Percentiles rank a stretch among this genome's conserved stretches.
Conservation (phyloP, 2,329 filamentous ascomycete species). For the Beauveria sp. region DNA sequence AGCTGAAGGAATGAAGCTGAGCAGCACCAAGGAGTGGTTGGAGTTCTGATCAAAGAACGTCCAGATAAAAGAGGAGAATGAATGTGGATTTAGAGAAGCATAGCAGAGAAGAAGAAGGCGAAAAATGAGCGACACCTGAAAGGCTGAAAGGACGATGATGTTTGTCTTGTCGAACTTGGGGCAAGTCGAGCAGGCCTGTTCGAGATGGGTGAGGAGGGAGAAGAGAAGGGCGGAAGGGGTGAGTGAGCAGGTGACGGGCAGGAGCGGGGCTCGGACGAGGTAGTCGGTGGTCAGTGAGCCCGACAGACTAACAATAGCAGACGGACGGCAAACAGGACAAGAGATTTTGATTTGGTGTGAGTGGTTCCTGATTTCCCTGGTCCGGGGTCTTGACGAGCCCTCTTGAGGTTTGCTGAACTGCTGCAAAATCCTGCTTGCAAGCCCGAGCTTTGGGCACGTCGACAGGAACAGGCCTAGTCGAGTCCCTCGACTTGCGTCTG, state of each 20-base stretch:
- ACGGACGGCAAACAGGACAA: not conserved
- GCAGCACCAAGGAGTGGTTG: conserved; percentile 19
- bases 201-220: not conserved
- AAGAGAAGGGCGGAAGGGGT: not conserved
- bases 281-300: not conserved
- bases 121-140: conserved; percentile 9
- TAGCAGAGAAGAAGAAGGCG: conserved; percentile 15
- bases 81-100: conserved; percentile 14
- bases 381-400: no score
- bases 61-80: conserved; percentile 14
- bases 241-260: not conserved
- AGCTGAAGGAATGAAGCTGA: conserved; percentile 26
- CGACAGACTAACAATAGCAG: no score
- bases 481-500: no score
- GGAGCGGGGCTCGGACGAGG: not conserved
- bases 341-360: conserved; percentile 5
- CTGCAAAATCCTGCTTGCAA: no score
- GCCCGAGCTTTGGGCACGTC: no score
- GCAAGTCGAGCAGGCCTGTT: conserved; percentile 12
- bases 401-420: no score
- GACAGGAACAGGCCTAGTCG: no score
- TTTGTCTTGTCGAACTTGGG: conserved; percentile 10
- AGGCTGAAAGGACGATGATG: not conserved
- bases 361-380: not conserved
- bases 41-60: conserved; percentile 10